These are phyloP conservation scores for Backusella mclennaniae DNA, from an alignment of 192 early-diverging fungal species.

Conservation along the genomic window DNA sequence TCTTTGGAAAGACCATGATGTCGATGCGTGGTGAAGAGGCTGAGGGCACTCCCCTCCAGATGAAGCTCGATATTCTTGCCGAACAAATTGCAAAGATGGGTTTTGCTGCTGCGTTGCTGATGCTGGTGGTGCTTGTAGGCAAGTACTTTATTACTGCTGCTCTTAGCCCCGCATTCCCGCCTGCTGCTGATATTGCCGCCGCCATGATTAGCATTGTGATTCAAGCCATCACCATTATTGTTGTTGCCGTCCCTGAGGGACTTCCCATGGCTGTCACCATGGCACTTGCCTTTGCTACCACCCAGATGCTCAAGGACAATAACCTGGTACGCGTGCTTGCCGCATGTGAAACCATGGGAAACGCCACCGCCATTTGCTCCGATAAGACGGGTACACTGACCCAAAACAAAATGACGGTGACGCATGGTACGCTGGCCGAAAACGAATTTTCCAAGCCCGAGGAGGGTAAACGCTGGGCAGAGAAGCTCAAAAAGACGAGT, in stretches of 20 bases:
- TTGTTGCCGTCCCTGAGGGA: conserved; percentile 85
- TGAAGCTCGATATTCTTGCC: conserved; percentile 84
- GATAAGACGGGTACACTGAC: conserved; percentile 89
- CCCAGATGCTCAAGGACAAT: conserved; percentile 78
- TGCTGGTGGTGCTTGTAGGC: conserved; percentile 69
- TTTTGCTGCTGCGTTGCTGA: conserved; percentile 69
- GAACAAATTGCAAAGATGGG: conserved; percentile 94
- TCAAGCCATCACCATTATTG: conserved; percentile 76
- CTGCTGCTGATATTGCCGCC: conserved; percentile 49
- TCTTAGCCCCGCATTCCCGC: conserved; percentile 57
- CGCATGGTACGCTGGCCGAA: conserved; percentile 57
- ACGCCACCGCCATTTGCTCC: conserved; percentile 79
- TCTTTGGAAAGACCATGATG: conserved; percentile 90
- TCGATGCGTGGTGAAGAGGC: conserved; percentile 63
- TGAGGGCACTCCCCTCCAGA: conserved; percentile 91
- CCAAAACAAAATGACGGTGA: conserved; percentile 80
- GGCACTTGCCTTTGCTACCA: conserved; percentile 77
- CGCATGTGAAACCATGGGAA: conserved; percentile 81
- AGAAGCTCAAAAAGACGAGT: conserved; percentile 37
- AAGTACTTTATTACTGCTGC: conserved; percentile 65
- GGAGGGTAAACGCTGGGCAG: conserved; percentile 48
- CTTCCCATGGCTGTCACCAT: conserved; percentile 84
- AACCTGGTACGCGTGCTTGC: conserved; percentile 78
- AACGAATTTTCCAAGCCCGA: conserved; percentile 38
- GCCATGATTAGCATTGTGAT: conserved; percentile 69